Percentiles rank a stretch among this genome's conserved stretches.
phyloP scores from a whole-genome alignment of 192 early-diverging fungal species.

The Backusella psychrophila region DNA sequence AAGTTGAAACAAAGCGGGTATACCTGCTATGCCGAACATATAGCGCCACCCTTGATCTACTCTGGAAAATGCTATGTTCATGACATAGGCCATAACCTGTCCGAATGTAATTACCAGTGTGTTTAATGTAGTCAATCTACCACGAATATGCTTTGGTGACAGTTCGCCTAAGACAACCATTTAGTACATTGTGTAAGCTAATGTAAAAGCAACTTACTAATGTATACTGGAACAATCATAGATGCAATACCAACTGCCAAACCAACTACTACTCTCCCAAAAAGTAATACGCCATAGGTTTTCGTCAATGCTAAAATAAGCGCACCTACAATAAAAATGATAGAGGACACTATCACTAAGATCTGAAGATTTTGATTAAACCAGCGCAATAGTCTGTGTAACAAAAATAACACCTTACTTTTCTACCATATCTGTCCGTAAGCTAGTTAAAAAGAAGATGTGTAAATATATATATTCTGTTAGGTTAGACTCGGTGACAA shows the following conservation, averaged over 20 bases:
- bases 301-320: conserved; percentile 44
- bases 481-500: neutral
- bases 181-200: neutral
- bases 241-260: conserved; percentile 53
- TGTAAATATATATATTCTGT: neutral
- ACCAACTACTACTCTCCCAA: conserved; percentile 50
- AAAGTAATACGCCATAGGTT: conserved; percentile 40
- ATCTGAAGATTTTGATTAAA: conserved; percentile 16
- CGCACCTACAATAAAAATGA: conserved; percentile 50
- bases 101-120: conserved; percentile 52
- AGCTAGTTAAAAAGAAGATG: conserved; percentile 10
- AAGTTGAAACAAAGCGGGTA: conserved; percentile 50
- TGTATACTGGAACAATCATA: conserved; percentile 50
- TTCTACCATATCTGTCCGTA: conserved; percentile 30
- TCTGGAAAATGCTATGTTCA: conserved; percentile 47
- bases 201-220: conserved; percentile 31
- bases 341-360: conserved; percentile 40
- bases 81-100: conserved; percentile 50
- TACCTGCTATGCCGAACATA: conserved; percentile 55
- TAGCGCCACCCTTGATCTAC: conserved; percentile 48
- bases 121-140: conserved; percentile 49
- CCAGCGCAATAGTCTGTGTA: neutral
- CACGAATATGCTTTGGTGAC: conserved; percentile 47
- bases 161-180: conserved; percentile 29
- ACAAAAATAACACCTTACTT: conserved; percentile 17